Evolutionary conservation across 495 filamentous ascomycete genomes (phyloP), one percentile per base, ranked within the genome.

Genomic region (Aspergillus conjunctus): DNA sequence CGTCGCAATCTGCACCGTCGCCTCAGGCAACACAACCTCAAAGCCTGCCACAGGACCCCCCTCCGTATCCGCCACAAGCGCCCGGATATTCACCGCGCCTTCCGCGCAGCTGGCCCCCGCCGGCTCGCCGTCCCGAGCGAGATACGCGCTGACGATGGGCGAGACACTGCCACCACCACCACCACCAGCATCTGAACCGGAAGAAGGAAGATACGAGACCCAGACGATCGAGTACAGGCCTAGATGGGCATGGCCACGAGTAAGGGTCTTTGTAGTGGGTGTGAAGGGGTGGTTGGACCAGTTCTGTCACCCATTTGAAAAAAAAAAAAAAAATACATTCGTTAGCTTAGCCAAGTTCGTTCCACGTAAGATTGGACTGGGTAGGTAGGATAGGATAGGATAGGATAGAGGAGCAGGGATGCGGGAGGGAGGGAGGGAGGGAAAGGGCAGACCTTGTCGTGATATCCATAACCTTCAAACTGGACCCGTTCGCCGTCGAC

Each of bases 211-310:
- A 57, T 76, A 77, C 26, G 56, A 53, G 3, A 59, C 43, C 77
- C 77, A 79, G 15, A 79, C 68, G 17, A 78, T 58, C 6, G 76
- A 75, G 62, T 76, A 78, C 5, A 64, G 51, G 0, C 73, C 77
- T 1, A 78, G 34, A 11, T 65, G 70, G 14, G 70, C 76, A 45
- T 79, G 78, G 30, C 76, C 75, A 72, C 77, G 79, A 64, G 74
- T 32, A 11, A 59, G 77, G 69, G 72, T 73, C 26, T 52, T 58
- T 3, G 21, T 56, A 21, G 12, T 51, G 54, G n/a, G 11, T 33
- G 22, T 67, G 61, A 69, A 69, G 6, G 71, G 66, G 7, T 45
- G 51, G 30, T 61, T 44, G 57, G 31, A 44, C 57, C 61, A 63
- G 51, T 55, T 55, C 61, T 59, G 20, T 30, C 20, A 33, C 33